Evolutionary conservation across 2,329 filamentous ascomycete genomes (phyloP).

Genomic region (Xylariaceae sp.): DNA sequence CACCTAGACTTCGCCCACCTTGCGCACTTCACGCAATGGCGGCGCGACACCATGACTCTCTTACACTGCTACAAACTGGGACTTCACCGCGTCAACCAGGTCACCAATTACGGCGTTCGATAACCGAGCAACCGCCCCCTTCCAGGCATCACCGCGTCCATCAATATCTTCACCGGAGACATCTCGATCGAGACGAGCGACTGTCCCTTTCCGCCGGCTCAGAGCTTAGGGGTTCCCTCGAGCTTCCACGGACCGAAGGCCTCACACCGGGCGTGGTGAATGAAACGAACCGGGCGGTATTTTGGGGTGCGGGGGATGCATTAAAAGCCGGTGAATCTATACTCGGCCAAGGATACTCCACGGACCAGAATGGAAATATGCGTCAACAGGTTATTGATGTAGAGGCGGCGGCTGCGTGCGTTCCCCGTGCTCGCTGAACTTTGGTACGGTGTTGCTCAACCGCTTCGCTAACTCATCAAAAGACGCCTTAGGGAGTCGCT

Average conservation of each 20-base stretch:
- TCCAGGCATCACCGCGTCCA: constrained; percentile 32
- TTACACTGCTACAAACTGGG: constrained; percentile 24
- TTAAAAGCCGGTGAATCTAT: constrained; percentile 17
- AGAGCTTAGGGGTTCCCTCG: constrained; percentile 37
- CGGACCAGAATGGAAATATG: too few relatives aligned
- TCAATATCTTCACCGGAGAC: constrained; percentile 33
- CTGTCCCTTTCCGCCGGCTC: constrained; percentile 25
- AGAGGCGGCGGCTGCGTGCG: constrained; percentile 38
- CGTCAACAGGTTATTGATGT: constrained; percentile 40
- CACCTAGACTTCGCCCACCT: constrained; percentile 1
- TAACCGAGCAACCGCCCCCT: constrained; percentile 48
- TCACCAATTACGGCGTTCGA: constrained; percentile 52
- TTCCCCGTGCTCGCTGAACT: constrained; percentile 9
- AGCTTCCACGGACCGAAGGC: constrained; percentile 41
- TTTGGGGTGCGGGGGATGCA: constrained; percentile 23
- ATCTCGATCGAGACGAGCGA: constrained; percentile 32
- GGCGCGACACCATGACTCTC: constrained; percentile 28
- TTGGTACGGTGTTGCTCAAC: neutral
- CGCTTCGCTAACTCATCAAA: constrained; percentile 20
- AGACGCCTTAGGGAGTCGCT: constrained; percentile 51
- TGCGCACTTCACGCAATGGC: constrained; percentile 32
- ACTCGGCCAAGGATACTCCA: constrained; percentile 34
- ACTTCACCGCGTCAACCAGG: constrained; percentile 36
- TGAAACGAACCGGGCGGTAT: constrained; percentile 36
- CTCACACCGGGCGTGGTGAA: constrained; percentile 37